phyloP scores from a whole-genome alignment of 2,329 filamentous ascomycete species.

The Cryoendolithus antarcticus region DNA sequence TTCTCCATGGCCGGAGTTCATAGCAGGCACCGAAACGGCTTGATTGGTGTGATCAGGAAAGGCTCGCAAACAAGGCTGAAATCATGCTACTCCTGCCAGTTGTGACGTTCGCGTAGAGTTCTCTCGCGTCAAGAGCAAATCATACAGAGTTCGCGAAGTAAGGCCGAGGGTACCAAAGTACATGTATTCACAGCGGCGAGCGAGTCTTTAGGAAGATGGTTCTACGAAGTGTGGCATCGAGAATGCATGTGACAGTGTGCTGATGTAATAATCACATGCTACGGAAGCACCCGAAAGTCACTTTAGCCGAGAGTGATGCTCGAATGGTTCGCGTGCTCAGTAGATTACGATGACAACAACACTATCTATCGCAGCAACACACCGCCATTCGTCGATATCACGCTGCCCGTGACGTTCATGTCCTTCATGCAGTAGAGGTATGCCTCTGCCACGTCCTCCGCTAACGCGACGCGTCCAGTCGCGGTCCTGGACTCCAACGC shows the following conservation, averaged over 20 bases:
- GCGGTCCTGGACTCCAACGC: constrained; percentile 16
- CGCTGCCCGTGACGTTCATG: constrained; percentile 31
- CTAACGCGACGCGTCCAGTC: constrained; percentile 24
- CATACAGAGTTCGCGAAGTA: not conserved
- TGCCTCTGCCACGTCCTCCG: constrained; percentile 34
- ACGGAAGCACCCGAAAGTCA: too few relatives aligned
- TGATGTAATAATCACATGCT: too few relatives aligned
- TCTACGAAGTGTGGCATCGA: too few relatives aligned
- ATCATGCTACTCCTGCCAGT: not conserved
- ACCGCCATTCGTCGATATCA: constrained; percentile 26
- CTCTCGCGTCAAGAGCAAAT: not conserved
- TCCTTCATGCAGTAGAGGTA: constrained; percentile 38
- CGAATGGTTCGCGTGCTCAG: too few relatives aligned
- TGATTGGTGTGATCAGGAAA: not conserved
- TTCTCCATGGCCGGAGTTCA: constrained; percentile 59
- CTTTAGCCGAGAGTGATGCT: too few relatives aligned
- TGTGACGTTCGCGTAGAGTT: not conserved
- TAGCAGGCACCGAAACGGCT: not conserved
- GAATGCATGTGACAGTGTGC: too few relatives aligned
- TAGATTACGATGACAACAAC: too few relatives aligned
- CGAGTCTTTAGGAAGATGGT: too few relatives aligned
- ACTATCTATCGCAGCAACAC: not conserved
- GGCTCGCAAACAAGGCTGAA: not conserved
- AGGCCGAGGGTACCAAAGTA: too few relatives aligned
- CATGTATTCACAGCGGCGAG: too few relatives aligned